Evolutionary conservation across 352 stramenopile species (phyloP), one percentile per base, ranked within the genome.

Genomic region (Phytopythium boreale): DNA sequence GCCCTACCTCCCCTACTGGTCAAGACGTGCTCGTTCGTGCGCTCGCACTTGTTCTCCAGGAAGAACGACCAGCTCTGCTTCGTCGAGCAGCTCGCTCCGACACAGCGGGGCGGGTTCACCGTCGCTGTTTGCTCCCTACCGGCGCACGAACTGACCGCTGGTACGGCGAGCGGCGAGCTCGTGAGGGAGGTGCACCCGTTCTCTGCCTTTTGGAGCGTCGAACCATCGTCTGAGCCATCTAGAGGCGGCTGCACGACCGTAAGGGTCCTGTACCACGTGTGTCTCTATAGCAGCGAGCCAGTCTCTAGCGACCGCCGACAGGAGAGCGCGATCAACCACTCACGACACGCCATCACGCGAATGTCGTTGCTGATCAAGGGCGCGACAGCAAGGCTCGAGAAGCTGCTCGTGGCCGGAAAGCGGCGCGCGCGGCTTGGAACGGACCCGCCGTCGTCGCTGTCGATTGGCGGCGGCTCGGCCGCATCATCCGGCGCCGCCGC

Each of bases 31-130:
- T 51, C 73, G 1, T 80, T 80, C 55, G 73, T 73, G 11, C 67
- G 70, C 15, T 64, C 64, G 10, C 64, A 71, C 36, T 27, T 65
- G 24, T 71, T 80, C 22, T 63, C 67, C 4, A 73, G 66, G 31
- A 80, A 74, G 49, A 80, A 77, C 60, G 67, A 80, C 52, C 70
- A 80, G 27, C 69, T 75, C 60, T 76, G 71, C 61, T 76, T 63
- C 52, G 60, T 79, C 26, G 71, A 79, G 62, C 71, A 77, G 27
- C 71, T 75, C 55, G 63, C 43, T 39, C 67, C 62, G 22, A 70
- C 59, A 4, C 68, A 66, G 17, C 44, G 71, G 17, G 26, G 72
- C 11, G 72, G 72, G 11, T 77, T 75, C 39, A 62, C 59, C 4
- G 17, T 77, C n/a, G 63, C 73, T 0, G 68, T 75, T n/a, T 64